Conservation (phyloP, 352 stramenopile genomes). For the Phytophthora tubulina region DNA sequence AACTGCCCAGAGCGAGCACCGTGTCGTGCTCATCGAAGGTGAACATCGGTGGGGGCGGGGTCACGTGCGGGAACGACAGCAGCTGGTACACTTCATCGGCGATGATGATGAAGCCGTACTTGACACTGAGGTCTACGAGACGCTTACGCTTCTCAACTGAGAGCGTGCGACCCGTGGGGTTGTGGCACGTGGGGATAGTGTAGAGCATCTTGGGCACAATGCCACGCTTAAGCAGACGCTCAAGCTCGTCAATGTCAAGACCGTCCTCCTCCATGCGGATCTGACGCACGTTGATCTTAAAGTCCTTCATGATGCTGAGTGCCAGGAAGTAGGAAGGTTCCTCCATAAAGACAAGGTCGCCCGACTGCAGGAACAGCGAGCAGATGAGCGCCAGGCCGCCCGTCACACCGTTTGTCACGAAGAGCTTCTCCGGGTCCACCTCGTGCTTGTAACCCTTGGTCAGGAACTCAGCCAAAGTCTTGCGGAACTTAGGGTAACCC, state of each 20-base stretch:
- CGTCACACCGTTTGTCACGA: slow-evolving; percentile 94
- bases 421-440: slow-evolving; percentile 88
- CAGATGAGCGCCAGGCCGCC: slow-evolving; percentile 93
- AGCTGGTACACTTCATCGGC: slow-evolving; percentile 97
- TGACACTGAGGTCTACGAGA: slow-evolving; percentile 88
- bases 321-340: slow-evolving; percentile 95
- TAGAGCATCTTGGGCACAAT: slow-evolving; percentile 94
- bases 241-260: slow-evolving; percentile 87
- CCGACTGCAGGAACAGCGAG: slow-evolving; percentile 86
- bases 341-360: slow-evolving; percentile 94
- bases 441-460: slow-evolving; percentile 78
- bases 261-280: slow-evolving; percentile 93
- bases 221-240: slow-evolving; percentile 79
- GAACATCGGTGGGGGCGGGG: slow-evolving; percentile 85
- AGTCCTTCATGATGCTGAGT: slow-evolving; percentile 94
- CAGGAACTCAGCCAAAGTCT: slow-evolving; percentile 80
- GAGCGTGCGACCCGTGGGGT: slow-evolving; percentile 93
- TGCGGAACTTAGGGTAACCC: slow-evolving; percentile 90
- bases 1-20: slow-evolving; percentile 92
- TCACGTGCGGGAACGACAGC: slow-evolving; percentile 92
- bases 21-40: slow-evolving; percentile 85
- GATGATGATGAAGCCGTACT: slow-evolving; percentile 93
- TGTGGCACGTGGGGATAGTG: slow-evolving; percentile 95
- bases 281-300: slow-evolving; percentile 91
- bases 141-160: slow-evolving; percentile 86